Base-by-base conservation (phyloP, 306 rosid genomes). In the Fagus crenata region DNA sequence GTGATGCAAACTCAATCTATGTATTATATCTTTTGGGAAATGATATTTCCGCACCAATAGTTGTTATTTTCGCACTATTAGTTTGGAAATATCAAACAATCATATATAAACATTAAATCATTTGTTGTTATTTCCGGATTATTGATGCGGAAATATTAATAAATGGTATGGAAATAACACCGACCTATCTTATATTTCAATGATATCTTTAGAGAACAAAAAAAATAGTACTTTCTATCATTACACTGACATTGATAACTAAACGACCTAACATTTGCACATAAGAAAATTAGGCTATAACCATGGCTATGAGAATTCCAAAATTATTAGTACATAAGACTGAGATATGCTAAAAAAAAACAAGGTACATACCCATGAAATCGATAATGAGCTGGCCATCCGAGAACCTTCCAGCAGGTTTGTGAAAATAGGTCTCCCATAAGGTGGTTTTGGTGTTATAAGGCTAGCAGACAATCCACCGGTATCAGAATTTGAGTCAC, bases 401-500 rank as follows among this genome's bases (percentile, higher is more conserved):
- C 0, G 85, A 78, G 73, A 71, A 83, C 77, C 93, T 78, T 33
- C 93, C 89, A 0, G 37, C 77, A 6, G 86, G 81, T 72, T 58
- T 72, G 67, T 59, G 77, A 41, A 89, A 85, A 69, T 59, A 87
- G 18, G 85, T 89, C 58, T 87, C 84, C n/a, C 92, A 41, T 86
- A 75, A 13, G 92, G 92, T 1, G 82, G 63, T 17, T 78, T 0
- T 2, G 4, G 12, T 18, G 53, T 6, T 13, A 0, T 1, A 60
- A 89, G 37, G 55, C 82, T n/a, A 32, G 88, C 84, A 13, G 87
- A 75, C 39, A 67, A 40, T 53, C 86, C 89, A 39, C 91, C 91
- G 0, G 90, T 86, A 6, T 90, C 95, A 0, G 89, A 83, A 41
- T 86, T 86, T 3, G 89, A 88, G 79, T 76, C 89, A 9, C 90